Evolutionary conservation across 2,329 filamentous ascomycete species (phyloP), one percentile per base, ranked within the genome.

Genomic region (Aspergillus sergii): DNA sequence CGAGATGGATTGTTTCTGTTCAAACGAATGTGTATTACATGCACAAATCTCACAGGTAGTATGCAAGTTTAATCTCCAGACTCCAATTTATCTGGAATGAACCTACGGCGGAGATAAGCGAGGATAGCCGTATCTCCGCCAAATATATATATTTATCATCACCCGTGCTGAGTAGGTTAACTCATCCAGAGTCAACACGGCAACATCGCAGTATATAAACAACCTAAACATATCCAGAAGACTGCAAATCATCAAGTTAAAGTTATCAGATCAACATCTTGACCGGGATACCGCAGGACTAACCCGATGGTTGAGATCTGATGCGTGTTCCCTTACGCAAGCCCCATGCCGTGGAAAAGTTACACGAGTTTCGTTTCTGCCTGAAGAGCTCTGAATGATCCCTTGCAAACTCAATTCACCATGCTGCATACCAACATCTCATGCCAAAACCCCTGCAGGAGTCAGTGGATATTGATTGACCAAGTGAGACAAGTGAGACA

Each of bases 151-250:
- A 48, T 8, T 6, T 10, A 14, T 36, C 14, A 36, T 16, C 1
- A 16, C 34, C 3, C 0, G 16, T 10, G 14, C 16, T 4, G 3
- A 11, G 4, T 3, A n/a, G 2, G 8, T 1, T 3, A 19, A n/a
- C 7, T 10, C 3, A n/a, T n/a, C 7, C 39, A 5, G 6, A 9
- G 39, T 41, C 39, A 9, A n/a, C 9, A 41, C 16, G 14, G 34
- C 34, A 36, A 16, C 6, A 16, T 7, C 14, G 16, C 14, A 36
- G 5, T 7, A 11, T 0, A 11, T 34, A 34, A 34, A 34, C 11
- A 11, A 34, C 32, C 10, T 4, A 12, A 36, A 36, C 14, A 36
- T 14, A 10, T n/a, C 16, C 7, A 41, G n/a, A 19, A 4, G 9
- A 10, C 19, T 3, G 2, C 7, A 12, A 4, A n/a, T 14, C n/a